Percentiles rank a stretch among this genome's conserved stretches.
These are phyloP conservation scores for Calonectria multiphialidica DNA, from an alignment of 2,329 filamentous ascomycete species.

Conservation along the genomic window DNA sequence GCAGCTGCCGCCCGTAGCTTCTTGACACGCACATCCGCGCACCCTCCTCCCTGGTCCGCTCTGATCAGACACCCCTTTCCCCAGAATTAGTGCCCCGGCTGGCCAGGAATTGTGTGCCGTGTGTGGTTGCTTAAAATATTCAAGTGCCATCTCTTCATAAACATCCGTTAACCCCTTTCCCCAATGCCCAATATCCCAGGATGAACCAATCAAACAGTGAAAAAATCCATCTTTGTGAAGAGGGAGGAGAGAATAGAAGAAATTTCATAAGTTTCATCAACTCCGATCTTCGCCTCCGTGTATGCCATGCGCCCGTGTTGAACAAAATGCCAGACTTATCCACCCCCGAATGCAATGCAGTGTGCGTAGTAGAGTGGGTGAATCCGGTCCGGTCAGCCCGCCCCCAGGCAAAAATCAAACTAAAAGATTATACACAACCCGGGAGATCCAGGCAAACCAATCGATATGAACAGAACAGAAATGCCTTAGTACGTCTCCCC, in stretches of 20 bases:
- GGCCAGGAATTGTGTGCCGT: constrained; percentile 22
- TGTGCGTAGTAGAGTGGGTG: constrained; percentile 24
- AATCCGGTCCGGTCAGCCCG: constrained; percentile 36
- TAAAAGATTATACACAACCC: constrained; percentile 32
- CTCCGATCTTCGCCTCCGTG: constrained; percentile 39
- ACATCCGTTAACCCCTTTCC: constrained; percentile 40
- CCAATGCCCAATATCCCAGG: constrained; percentile 39
- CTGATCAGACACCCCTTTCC: constrained; percentile 20
- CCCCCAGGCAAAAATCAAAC: constrained; percentile 39
- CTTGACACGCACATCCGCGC: constrained; percentile 29
- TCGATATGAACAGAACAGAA: constrained; percentile 12
- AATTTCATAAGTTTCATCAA: constrained; percentile 47
- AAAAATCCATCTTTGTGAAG: constrained; percentile 39
- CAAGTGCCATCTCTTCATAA: constrained; percentile 47
- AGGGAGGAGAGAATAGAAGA: constrained; percentile 40
- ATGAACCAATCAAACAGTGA: constrained; percentile 41
- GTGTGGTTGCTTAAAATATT: constrained; percentile 29
- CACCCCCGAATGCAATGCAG: constrained; percentile 39
- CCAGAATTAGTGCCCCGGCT: constrained; percentile 1
- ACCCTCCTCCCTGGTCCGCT: constrained; percentile 22
- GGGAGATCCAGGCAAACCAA: constrained; percentile 20
- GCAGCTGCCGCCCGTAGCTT: constrained; percentile 37
- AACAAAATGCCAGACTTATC: constrained; percentile 39
- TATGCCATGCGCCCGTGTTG: constrained; percentile 42
- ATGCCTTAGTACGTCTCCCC: constrained; percentile 65